Base-by-base conservation (phyloP, 2,329 filamentous ascomycete genomes). In the Fusarium sp. region DNA sequence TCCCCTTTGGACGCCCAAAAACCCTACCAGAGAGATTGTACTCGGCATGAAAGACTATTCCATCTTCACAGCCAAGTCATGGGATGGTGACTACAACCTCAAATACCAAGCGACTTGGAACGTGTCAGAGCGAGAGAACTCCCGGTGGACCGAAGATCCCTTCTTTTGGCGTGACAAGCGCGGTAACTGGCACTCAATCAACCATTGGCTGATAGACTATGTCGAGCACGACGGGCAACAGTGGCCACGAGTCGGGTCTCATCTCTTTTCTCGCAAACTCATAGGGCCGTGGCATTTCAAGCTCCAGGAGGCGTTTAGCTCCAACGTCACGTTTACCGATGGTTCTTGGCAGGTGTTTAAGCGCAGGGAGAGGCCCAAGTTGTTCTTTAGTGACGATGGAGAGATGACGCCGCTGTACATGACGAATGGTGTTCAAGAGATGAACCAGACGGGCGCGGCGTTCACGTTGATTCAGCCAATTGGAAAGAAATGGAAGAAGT, bases 311-410 rank as follows among this genome's bases (percentile, higher is more conserved):
- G 77, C 81, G 0, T 82, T 78, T 8, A 80, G 75, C 54, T 80
- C 80, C 1, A 78, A 77, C 3, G 74, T 82, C 6, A 65, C 72
- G 1, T 82, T 78, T 60, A 83, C 82, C 0, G 86, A 88, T 70
- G 86, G 86, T 0, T 79, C 78, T 0, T 77, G 69, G 27, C 79
- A 81, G 50, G 78, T 81, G 5, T 86, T 84, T 38, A 84, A 85
- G 60, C 80, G 87, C 3, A 76, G 86, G 14, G 86, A 88, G 71
- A 78, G 87, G 3, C 85, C 86, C 0, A 86, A 88, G 79, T 57
- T 88, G 6, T 86, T 84, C 61, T 87, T 88, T 20, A 87, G 85
- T 65, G 78, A 82, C 2, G 86, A 88, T 66, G 69, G 65, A 0
- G 35, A 72, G 16, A 80, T 86, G 80, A 85, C 81, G 16, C 86